These are phyloP conservation scores for Scortechinia acanthostroma DNA, from an alignment of 2,329 filamentous ascomycete genomes.

Conservation along the genomic window DNA sequence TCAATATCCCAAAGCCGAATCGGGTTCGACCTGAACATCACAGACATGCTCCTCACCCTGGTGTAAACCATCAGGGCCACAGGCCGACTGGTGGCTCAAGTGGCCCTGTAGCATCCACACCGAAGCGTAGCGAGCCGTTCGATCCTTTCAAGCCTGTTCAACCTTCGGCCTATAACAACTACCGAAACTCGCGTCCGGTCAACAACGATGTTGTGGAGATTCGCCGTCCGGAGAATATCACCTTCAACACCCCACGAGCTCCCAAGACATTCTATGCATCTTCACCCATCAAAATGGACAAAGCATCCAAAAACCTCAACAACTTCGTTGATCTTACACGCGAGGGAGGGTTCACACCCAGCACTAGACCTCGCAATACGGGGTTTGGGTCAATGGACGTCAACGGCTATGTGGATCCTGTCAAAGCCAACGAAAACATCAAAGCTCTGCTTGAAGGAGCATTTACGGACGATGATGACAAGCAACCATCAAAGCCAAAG, in stretches of 20 bases:
- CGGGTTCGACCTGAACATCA: slow-evolving; percentile 40
- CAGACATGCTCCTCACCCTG: slow-evolving; percentile 16
- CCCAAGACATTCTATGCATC: slow-evolving; percentile 44
- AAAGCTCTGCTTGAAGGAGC: slow-evolving; percentile 39
- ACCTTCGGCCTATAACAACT: slow-evolving; percentile 22
- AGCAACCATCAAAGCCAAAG: slow-evolving; percentile 12
- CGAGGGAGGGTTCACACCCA: not conserved
- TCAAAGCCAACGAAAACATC: slow-evolving; percentile 39
- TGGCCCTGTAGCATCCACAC: slow-evolving; percentile 6
- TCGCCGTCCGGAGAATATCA: slow-evolving; percentile 34
- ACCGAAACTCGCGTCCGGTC: slow-evolving; percentile 10
- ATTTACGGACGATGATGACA: slow-evolving; percentile 31
- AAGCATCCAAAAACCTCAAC: slow-evolving; percentile 26
- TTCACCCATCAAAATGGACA: slow-evolving; percentile 24
- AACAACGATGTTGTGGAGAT: slow-evolving; percentile 29
- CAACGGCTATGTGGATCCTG: slow-evolving; percentile 36
- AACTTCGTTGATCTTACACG: slow-evolving; percentile 38
- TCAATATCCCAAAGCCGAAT: slow-evolving; percentile 41
- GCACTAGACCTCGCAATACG: slow-evolving; percentile 27
- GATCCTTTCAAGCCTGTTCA: slow-evolving; percentile 27
- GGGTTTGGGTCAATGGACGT: slow-evolving; percentile 45
- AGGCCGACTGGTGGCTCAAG: not conserved
- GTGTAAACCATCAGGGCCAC: not conserved
- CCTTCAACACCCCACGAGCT: slow-evolving; percentile 36
- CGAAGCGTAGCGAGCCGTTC: slow-evolving; percentile 12